A percentile compares a stretch with the other conserved stretches of the same genome.
phyloP scores from a whole-genome alignment of 495 filamentous ascomycete species.

The Astrocystis sublimbata region DNA sequence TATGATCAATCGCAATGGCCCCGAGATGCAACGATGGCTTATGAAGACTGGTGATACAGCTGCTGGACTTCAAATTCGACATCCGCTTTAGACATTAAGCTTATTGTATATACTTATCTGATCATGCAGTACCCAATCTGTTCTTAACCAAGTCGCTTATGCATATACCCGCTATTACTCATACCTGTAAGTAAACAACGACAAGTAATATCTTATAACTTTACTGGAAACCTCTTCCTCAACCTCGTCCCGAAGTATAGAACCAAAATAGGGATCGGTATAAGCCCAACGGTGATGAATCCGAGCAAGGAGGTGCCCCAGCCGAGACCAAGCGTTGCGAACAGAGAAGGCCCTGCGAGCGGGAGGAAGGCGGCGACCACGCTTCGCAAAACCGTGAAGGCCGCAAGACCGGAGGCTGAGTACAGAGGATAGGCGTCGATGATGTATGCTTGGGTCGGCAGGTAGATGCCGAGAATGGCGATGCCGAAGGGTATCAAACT shows the following conservation, averaged over 20 bases:
- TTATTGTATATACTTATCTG: no score
- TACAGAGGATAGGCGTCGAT: slow-evolving; percentile 59
- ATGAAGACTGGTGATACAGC: no score
- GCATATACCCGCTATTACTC: background rate
- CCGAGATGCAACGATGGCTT: no score
- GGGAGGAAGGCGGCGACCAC: slow-evolving; percentile 57
- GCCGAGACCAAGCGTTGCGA: slow-evolving; percentile 50
- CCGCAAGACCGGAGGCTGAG: slow-evolving; percentile 58
- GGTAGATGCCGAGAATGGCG: slow-evolving; percentile 52
- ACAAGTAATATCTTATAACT: slow-evolving; percentile 17
- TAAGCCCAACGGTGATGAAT: slow-evolving; percentile 47
- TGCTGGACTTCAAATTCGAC: no score
- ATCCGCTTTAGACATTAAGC: no score
- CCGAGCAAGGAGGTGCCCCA: slow-evolving; percentile 59
- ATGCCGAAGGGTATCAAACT: slow-evolving; percentile 52
- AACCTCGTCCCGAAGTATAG: slow-evolving; percentile 25
- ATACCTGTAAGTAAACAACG: background rate
- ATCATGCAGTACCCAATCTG: no score
- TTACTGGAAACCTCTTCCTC: slow-evolving; percentile 30
- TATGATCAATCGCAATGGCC: no score
- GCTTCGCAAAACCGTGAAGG: slow-evolving; percentile 50
- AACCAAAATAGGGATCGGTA: slow-evolving; percentile 45
- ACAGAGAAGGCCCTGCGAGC: slow-evolving; percentile 52
- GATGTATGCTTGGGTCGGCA: slow-evolving; percentile 56
- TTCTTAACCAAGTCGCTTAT: no score